Percentiles rank a stretch among this genome's conserved stretches.
Evolutionary conservation across 495 filamentous ascomycete genomes (phyloP).

Genomic region (Xylaria longipes): DNA sequence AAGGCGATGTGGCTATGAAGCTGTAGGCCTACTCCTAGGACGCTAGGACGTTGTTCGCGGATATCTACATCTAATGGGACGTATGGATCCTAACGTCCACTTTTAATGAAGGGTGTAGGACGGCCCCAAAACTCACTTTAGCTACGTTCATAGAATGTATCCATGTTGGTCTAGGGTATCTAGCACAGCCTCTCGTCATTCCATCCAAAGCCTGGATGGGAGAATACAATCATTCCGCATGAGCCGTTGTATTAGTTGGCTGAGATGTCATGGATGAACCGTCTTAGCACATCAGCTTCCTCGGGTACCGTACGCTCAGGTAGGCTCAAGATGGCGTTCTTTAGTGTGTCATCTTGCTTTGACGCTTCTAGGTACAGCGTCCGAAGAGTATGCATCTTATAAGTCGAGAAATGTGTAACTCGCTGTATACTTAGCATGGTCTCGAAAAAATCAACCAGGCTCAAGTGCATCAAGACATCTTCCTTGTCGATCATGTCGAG

Average conservation of each 20-base stretch:
- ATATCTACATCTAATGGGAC: conserved; percentile 14
- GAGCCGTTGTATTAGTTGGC: conserved; percentile 10
- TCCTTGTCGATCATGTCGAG: conserved; percentile 74
- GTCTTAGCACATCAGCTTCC: conserved; percentile 48
- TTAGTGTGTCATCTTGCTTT: conserved; percentile 46
- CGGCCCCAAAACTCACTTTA: background rate
- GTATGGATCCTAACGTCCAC: background rate
- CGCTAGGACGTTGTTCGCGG: background rate
- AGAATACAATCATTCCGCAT: background rate
- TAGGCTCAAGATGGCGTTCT: conserved; percentile 47
- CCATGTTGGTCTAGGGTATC: conserved; percentile 4
- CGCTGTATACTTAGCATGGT: conserved; percentile 64
- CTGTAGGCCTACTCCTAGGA: conserved; percentile 2
- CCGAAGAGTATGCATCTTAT: conserved; percentile 50
- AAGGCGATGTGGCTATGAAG: background rate
- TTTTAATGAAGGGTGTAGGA: background rate
- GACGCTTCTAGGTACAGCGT: conserved; percentile 48
- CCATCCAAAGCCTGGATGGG: background rate
- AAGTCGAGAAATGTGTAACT: conserved; percentile 46
- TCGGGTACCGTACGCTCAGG: conserved; percentile 53
- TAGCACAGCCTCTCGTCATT: conserved; percentile 14
- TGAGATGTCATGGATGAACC: conserved; percentile 46
- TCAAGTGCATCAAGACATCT: conserved; percentile 83
- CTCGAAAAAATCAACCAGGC: conserved; percentile 76
- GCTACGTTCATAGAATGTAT: background rate